Conservation (phyloP, 306 rosid genomes). For the Crotalaria pallida region DNA sequence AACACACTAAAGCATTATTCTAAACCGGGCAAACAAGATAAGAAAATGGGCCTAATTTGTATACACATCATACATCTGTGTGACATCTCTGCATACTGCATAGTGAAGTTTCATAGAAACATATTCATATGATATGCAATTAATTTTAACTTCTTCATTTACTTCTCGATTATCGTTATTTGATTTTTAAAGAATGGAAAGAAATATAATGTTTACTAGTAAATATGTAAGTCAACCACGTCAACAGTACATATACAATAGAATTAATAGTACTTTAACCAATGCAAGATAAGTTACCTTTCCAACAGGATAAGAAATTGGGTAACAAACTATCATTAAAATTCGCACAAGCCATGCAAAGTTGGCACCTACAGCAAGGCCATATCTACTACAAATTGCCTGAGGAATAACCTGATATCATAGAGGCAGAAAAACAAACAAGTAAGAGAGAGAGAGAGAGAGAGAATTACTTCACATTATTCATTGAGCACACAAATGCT, state of each 20-base stretch:
- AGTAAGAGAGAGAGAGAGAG: background rate
- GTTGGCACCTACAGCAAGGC: slow-evolving; percentile 93
- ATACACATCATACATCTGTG: background rate
- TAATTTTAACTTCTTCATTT: background rate
- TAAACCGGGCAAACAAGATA: background rate
- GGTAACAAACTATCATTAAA: slow-evolving; percentile 83
- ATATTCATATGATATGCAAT: background rate
- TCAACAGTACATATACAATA: background rate
- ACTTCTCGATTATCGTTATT: background rate
- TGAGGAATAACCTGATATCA: slow-evolving; percentile 86
- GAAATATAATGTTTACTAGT: background rate
- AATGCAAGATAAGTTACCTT: slow-evolving; percentile 47
- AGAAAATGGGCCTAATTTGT: background rate
- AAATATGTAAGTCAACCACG: background rate
- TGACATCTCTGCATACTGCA: background rate
- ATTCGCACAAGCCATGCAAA: slow-evolving; percentile 71
- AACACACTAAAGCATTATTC: background rate
- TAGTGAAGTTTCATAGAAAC: background rate
- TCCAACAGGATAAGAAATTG: slow-evolving; percentile 89
- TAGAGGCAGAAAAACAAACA: background rate
- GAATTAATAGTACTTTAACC: background rate
- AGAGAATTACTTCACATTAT: background rate
- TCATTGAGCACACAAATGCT: background rate
- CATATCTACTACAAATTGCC: slow-evolving; percentile 90
- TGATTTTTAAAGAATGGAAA: background rate